Evolutionary conservation across 331 rosid species (phyloP), one percentile per base, ranked within the genome.

Genomic region (Stylosanthes scabra): DNA sequence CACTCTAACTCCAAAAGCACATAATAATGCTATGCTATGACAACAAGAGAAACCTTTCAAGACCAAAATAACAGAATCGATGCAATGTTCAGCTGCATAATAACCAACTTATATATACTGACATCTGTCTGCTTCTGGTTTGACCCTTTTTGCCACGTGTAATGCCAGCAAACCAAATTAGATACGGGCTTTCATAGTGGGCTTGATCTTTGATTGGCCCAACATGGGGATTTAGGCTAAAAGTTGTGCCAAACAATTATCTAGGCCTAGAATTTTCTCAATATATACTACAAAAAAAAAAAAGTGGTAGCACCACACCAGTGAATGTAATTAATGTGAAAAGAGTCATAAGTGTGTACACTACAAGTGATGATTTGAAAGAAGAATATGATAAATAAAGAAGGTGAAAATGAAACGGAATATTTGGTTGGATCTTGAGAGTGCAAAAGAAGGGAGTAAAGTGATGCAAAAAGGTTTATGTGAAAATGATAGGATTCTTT

Each of bases 361-460:
- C 44, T 34, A 7, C 11, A 11, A 11, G 7, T 34, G 5, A 12
- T 59, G 16, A 8, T 28, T 60, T 37, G 16, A 60, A 37, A 34
- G 39, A 34, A 8, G n/a, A n/a, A 1, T 1, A 66, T 12, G 59
- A 42, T 13, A n/a, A 59, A 12, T 42, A 42, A 42, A 42, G 46
- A 6, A 2, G 11, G 3, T 42, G 46, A 42, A 42, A 64, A 63
- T 69, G 62, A 10, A 54, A 68, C 15, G 28, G 78, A 81, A 75
- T 75, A 71, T 66, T 52, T 55, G 51, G 58, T 76, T 69, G 3
- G 59, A 83, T 63, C 68, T 37, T 63, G 66, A 82, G 40, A 62
- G 66, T 61, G 84, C 70, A 81, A 79, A 72, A 71, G 78, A 75
- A 72, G 77, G 67, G 64, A 70, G 81, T 74, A 80, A 88, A 86